phyloP scores from a whole-genome alignment of 352 stramenopile genomes.

The Phytophthora cactorum region DNA sequence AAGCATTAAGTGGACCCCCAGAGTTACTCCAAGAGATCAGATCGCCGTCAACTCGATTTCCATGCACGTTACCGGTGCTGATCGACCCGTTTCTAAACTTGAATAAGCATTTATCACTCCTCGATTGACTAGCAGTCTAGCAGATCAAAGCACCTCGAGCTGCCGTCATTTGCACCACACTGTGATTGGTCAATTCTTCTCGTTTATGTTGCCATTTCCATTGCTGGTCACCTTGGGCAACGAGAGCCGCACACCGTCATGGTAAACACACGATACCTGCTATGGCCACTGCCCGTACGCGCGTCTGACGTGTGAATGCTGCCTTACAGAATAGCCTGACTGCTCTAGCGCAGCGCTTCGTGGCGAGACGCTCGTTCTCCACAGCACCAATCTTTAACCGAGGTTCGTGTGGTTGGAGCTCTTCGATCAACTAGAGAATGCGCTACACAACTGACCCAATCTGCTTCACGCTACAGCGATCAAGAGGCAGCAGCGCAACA shows the following conservation, averaged over 20 bases:
- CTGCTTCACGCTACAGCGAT: conserved; percentile 43
- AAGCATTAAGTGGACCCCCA: conserved; percentile 43
- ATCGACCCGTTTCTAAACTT: conserved; percentile 21
- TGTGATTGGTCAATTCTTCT: conserved; percentile 19
- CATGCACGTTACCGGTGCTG: not conserved
- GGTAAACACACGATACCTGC: conserved; percentile 5
- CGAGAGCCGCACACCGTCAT: conserved; percentile 25
- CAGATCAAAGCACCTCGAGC: too few species aligned
- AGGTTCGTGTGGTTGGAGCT: conserved; percentile 33
- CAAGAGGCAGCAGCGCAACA: conserved; percentile 87
- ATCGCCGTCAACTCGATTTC: not conserved
- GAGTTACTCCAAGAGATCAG: not conserved
- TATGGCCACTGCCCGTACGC: not conserved
- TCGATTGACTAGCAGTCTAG: not conserved
- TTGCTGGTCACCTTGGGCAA: conserved; percentile 7
- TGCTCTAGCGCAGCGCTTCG: conserved; percentile 19
- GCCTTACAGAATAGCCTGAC: conserved; percentile 38
- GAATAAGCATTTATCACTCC: conserved; percentile 34
- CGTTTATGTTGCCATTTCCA: conserved; percentile 12
- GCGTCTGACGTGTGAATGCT: conserved; percentile 7
- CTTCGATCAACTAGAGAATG: not conserved
- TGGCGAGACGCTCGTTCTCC: conserved; percentile 48
- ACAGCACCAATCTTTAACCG: conserved; percentile 67
- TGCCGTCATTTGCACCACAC: not conserved
- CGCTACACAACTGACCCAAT: not conserved